Evolutionary conservation across 768 basidiomycete genomes (phyloP), one percentile per base, ranked within the genome.

Genomic region (Clitopilus hobsonii): DNA sequence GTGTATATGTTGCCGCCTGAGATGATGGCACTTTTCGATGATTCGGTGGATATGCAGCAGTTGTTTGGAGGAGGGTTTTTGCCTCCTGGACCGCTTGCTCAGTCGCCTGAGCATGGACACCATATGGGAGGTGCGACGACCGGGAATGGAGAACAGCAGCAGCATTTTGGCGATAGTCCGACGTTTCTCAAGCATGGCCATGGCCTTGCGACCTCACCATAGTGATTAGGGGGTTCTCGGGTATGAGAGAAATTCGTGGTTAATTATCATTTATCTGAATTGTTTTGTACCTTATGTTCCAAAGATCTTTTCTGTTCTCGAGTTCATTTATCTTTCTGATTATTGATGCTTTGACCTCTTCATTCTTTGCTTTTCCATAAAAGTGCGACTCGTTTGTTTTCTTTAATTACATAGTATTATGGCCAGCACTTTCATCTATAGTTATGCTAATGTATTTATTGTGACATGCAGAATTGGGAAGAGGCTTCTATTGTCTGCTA

Each of bases 11-110:
- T 78, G 6, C 74, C 79, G 32, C 71, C 75, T 48, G 85, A 86
- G 57, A 78, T 87, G 72, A 76, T 86, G 74, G 75, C 78, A 57
- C 71, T 88, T 64, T 82, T 87, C 56, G 76, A 75, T 59, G 83
- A 79, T 41, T 75, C 78, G 27, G 71, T 80, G 66, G 77, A 73
- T 52, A 69, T 70, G 25, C 65, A 66, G 48, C 66, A 65, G 6
- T 53, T 66, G 55, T 69, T 69, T 56, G 62, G 68, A 10, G 49
- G 67, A 10, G 71, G 69, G 25, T 71, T 66, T 38, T 56, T 65
- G 57, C 58, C 63, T 29, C 61, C 58, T 30, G 58, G 56, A 29
- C 48, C 54, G 27, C 63, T 61, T 16, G 64, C 54, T 29, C 58
- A 59, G 56, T 50, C 57, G 5, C 23, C 41, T 45, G 41, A 45